These are phyloP conservation scores for Auricularia heimuer DNA, from an alignment of 768 basidiomycete species.

Conservation along the genomic window DNA sequence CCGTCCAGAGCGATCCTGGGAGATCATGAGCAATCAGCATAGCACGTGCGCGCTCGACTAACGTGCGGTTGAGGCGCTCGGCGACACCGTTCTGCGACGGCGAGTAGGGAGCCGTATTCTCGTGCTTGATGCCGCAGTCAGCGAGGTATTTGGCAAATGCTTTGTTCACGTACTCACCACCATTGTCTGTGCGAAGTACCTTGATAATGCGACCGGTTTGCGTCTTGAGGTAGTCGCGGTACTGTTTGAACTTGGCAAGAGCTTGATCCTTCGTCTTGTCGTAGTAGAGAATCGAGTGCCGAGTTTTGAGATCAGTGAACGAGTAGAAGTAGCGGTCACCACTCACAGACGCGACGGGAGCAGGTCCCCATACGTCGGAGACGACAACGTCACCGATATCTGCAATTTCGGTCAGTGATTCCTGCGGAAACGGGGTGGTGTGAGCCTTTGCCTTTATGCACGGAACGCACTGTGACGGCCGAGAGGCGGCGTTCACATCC, in stretches of 20 bases:
- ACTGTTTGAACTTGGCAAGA: neutral
- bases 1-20: constrained; percentile 24
- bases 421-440: neutral
- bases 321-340: neutral
- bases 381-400: neutral
- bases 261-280: neutral
- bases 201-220: constrained; percentile 4
- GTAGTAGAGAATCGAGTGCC: neutral
- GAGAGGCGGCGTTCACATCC: neutral
- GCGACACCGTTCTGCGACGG: constrained; percentile 30
- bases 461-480: neutral
- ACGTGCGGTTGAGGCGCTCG: constrained; percentile 27
- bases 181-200: constrained; percentile 15
- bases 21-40: constrained; percentile 20
- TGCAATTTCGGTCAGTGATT: neutral
- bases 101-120: constrained; percentile 24
- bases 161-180: constrained; percentile 15
- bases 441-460: neutral
- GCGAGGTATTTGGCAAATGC: constrained; percentile 11
- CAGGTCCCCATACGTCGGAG: neutral
- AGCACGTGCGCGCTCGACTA: constrained; percentile 21
- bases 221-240: neutral
- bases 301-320: neutral
- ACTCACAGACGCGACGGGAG: neutral
- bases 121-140: constrained; percentile 8